phyloP scores from a whole-genome alignment of 371 early-diverging fungal species.

The Zopfochytrium polystomum region DNA sequence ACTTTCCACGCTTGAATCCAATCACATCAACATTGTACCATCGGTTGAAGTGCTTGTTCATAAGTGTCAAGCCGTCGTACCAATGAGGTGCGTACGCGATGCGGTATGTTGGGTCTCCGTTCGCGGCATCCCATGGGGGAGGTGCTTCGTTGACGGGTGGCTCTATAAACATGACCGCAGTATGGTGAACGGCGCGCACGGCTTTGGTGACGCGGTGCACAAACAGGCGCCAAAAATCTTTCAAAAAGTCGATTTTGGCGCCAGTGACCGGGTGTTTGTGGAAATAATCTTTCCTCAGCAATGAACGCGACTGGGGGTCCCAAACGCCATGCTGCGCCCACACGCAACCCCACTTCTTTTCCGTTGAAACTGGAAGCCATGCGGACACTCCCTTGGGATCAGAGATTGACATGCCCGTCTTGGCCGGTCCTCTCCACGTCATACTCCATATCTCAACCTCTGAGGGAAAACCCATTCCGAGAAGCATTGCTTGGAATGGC shows the following conservation, averaged over 20 bases:
- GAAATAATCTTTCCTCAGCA: slow-evolving; percentile 62
- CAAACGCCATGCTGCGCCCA: slow-evolving; percentile 71
- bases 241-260: slow-evolving; percentile 54
- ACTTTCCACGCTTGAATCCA: too few relatives aligned
- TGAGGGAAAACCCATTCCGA: slow-evolving; percentile 46
- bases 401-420: slow-evolving; percentile 13
- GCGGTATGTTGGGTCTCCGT: too few relatives aligned
- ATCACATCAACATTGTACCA: background rate
- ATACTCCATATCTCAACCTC: slow-evolving; percentile 32
- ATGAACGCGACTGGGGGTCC: slow-evolving; percentile 48
- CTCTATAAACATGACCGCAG: slow-evolving; percentile 66
- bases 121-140: too few relatives aligned
- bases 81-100: slow-evolving; percentile 74
- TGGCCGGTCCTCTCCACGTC: slow-evolving; percentile 27
- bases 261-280: slow-evolving; percentile 59
- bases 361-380: slow-evolving; percentile 19
- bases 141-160: slow-evolving; percentile 74
- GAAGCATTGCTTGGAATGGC: slow-evolving; percentile 63
- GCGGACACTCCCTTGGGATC: slow-evolving; percentile 28
- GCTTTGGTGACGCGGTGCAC: slow-evolving; percentile 58
- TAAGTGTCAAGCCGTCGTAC: slow-evolving; percentile 75
- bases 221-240: slow-evolving; percentile 68
- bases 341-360: slow-evolving; percentile 19
- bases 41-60: slow-evolving; percentile 49
- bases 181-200: slow-evolving; percentile 54